Conservation (phyloP, 805 yeast genomes). For the Lachancea waltii region DNA sequence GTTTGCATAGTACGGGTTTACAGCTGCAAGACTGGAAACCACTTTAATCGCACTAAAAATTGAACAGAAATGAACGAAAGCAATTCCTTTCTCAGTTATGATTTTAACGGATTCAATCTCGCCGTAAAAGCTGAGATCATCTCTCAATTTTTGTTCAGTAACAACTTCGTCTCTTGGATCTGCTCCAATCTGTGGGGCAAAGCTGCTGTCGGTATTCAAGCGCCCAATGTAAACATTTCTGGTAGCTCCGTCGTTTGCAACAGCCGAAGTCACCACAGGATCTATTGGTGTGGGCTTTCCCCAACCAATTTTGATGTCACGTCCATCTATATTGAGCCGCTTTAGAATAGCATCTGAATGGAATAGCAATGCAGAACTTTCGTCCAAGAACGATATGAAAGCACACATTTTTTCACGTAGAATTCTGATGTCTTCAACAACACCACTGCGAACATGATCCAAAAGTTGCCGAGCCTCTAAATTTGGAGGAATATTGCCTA, state of each 20-base stretch:
- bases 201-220: constrained; percentile 45
- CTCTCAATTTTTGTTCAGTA: constrained; percentile 58
- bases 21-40: constrained; percentile 64
- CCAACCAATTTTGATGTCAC: constrained; percentile 89
- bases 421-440: constrained; percentile 70
- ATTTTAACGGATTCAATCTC: constrained; percentile 79
- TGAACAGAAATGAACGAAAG: constrained; percentile 84
- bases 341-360: constrained; percentile 90
- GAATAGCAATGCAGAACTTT: constrained; percentile 79
- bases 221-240: constrained; percentile 89
- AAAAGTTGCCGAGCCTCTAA: constrained; percentile 74
- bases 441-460: constrained; percentile 88
- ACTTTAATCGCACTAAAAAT: constrained; percentile 82
- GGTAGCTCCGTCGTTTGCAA: constrained; percentile 82
- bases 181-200: constrained; percentile 14
- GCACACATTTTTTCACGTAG: constrained; percentile 87
- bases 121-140: constrained; percentile 70
- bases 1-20: constrained; percentile 59
- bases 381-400: constrained; percentile 82
- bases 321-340: constrained; percentile 69
- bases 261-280: constrained; percentile 68
- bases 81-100: constrained; percentile 73
- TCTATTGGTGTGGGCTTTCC: constrained; percentile 73
- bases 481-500: constrained; percentile 83
- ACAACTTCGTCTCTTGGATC: constrained; percentile 14